Percentiles rank a stretch among this genome's conserved stretches.
Conservation (phyloP, 164 flowering plant species). For the Vitis cinerea region DNA sequence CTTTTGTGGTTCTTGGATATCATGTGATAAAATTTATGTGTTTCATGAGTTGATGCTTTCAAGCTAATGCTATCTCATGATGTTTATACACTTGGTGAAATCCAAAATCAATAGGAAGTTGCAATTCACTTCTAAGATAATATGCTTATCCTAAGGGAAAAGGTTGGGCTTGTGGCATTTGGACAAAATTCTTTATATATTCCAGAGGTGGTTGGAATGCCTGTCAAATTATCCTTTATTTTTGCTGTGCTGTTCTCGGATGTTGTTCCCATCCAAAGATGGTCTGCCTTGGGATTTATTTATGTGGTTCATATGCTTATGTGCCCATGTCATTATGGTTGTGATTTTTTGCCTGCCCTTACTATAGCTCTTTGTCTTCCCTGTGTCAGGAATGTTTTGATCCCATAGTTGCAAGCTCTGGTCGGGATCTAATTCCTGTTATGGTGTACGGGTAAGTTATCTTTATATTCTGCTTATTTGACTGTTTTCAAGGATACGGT, state of each 20-base stretch:
- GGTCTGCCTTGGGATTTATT: not conserved
- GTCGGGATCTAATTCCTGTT: constrained; percentile 84
- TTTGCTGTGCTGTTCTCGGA: not conserved
- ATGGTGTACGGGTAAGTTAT: constrained; percentile 92
- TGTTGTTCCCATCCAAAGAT: not conserved
- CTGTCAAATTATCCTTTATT: not conserved
- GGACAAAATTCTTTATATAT: not conserved
- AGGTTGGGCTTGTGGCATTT: not conserved
- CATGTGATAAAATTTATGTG: too few species aligned
- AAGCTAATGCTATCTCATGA: too few species aligned
- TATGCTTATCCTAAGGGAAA: too few species aligned
- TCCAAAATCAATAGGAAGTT: too few species aligned
- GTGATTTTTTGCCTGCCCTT: not conserved
- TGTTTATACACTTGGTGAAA: too few species aligned
- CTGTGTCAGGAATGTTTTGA: constrained; percentile 77
- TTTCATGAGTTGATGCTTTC: too few species aligned
- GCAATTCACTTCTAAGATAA: too few species aligned
- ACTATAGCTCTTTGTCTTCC: not conserved
- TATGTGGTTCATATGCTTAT: not conserved
- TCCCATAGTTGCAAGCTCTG: constrained; percentile 69
- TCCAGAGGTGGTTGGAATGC: too few species aligned
- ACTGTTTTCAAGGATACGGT: too few species aligned
- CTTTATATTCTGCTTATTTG: not conserved
- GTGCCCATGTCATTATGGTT: not conserved
- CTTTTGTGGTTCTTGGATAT: too few species aligned